Evolutionary conservation across 495 filamentous ascomycete species (phyloP).

Genomic region (Xylaria castorea): DNA sequence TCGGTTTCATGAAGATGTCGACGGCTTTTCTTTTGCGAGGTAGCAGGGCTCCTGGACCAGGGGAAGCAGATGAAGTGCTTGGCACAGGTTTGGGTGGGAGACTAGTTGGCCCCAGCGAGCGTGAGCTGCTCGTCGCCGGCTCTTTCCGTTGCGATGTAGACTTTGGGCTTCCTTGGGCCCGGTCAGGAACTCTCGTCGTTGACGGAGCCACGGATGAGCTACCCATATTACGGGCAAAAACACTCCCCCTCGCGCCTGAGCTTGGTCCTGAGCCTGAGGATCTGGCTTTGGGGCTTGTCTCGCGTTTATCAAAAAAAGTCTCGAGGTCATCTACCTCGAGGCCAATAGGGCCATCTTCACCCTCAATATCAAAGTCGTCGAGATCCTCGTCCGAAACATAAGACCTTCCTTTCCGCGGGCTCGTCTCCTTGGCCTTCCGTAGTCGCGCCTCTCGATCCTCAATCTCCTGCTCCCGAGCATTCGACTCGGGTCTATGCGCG

Average conservation of each 20-base stretch:
- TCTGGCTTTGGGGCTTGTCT: neutral
- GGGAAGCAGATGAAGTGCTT: conserved; percentile 2
- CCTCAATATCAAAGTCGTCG: conserved; percentile 26
- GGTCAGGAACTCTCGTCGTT: neutral
- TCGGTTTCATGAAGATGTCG: conserved; percentile 45
- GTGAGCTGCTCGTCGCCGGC: neutral
- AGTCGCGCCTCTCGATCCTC: conserved; percentile 34
- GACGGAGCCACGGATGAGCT: neutral
- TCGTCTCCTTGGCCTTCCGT: conserved; percentile 28
- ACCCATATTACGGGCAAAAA: conserved; percentile 18
- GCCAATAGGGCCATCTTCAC: conserved; percentile 12
- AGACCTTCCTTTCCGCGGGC: conserved; percentile 19
- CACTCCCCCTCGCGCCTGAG: neutral
- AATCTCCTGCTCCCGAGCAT: conserved; percentile 21
- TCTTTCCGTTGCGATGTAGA: neutral
- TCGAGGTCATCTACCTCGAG: conserved; percentile 31
- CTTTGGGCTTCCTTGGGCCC: conserved; percentile 2
- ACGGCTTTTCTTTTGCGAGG: conserved; percentile 41
- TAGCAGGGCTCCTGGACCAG: conserved; percentile 16
- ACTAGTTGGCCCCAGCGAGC: conserved; percentile 5
- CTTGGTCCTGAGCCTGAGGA: neutral
- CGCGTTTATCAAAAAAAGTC: conserved; percentile 8
- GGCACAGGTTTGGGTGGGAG: neutral
- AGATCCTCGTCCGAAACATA: conserved; percentile 34
- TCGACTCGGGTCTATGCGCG: neutral